phyloP scores from a whole-genome alignment of 805 yeast species.

The Monosporozyma yasuniensis region DNA sequence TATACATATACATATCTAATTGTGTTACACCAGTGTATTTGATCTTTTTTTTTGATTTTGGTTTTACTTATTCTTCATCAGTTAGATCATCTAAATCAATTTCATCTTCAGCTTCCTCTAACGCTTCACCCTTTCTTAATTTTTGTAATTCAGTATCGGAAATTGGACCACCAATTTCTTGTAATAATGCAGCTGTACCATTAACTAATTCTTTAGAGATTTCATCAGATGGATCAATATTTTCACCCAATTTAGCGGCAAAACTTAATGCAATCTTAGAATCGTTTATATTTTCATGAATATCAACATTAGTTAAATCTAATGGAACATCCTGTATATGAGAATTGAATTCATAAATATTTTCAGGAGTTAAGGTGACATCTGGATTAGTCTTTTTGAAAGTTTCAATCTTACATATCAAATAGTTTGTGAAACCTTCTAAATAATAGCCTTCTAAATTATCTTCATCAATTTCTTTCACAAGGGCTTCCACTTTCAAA shows the following conservation, averaged over 20 bases:
- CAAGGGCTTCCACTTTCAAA: slow-evolving; percentile 50
- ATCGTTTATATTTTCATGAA: slow-evolving; percentile 23
- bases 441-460: slow-evolving; percentile 74
- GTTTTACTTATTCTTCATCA: slow-evolving; percentile 4
- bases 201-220: slow-evolving; percentile 50
- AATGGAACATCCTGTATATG: slow-evolving; percentile 31
- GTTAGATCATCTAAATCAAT: slow-evolving; percentile 13
- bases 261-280: slow-evolving; percentile 34
- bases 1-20: slow-evolving; percentile 1
- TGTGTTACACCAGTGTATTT: background rate
- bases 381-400: slow-evolving; percentile 19
- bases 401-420: slow-evolving; percentile 34
- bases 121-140: slow-evolving; percentile 31
- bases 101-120: slow-evolving; percentile 31
- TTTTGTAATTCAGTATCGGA: slow-evolving; percentile 32
- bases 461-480: slow-evolving; percentile 76
- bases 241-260: slow-evolving; percentile 37
- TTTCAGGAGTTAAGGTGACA: slow-evolving; percentile 19
- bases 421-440: slow-evolving; percentile 66
- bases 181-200: slow-evolving; percentile 44
- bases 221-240: slow-evolving; percentile 33
- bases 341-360: slow-evolving; percentile 28
- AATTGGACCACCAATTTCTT: slow-evolving; percentile 53
- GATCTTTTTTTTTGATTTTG: background rate
- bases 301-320: slow-evolving; percentile 31